Evolutionary conservation across 1,284 basidiomycete species (phyloP).

Genomic region (Xanthoconium separans): DNA sequence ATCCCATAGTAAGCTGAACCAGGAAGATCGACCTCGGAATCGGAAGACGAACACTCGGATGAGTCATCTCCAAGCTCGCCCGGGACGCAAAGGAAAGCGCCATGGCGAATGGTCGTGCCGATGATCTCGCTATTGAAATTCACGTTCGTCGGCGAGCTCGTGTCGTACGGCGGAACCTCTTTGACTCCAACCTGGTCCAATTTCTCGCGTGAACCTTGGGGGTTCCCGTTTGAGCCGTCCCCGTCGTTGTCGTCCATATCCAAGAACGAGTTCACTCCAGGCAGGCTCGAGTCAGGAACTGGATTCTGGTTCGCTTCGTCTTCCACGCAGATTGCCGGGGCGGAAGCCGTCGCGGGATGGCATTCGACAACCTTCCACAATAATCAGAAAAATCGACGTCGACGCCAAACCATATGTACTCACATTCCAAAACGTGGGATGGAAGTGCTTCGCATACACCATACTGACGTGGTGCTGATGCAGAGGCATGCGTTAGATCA

Average conservation of each 20-base stretch:
- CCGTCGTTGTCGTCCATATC: constrained; percentile 13
- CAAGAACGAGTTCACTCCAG: constrained; percentile 19
- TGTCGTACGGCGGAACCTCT: constrained; percentile 21
- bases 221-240: neutral
- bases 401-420: neutral
- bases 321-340: constrained; percentile 25
- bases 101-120: constrained; percentile 12
- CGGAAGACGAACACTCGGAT: neutral
- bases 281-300: neutral
- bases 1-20: neutral
- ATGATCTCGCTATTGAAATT: constrained; percentile 20
- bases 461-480: constrained; percentile 17
- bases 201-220: neutral
- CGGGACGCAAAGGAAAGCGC: constrained; percentile 13
- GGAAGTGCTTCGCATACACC: constrained; percentile 25
- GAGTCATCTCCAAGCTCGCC: neutral
- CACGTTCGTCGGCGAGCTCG: constrained; percentile 3
- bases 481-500: neutral
- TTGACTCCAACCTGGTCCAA: neutral
- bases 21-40: neutral
- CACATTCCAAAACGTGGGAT: constrained; percentile 28
- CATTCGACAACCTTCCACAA: constrained; percentile 16
- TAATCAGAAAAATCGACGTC: neutral
- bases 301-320: constrained; percentile 14
- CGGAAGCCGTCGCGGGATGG: constrained; percentile 15